Evolutionary conservation across 192 early-diverging fungal genomes (phyloP), one percentile per base, ranked within the genome.

Genomic region (Backusella tarrabulga): DNA sequence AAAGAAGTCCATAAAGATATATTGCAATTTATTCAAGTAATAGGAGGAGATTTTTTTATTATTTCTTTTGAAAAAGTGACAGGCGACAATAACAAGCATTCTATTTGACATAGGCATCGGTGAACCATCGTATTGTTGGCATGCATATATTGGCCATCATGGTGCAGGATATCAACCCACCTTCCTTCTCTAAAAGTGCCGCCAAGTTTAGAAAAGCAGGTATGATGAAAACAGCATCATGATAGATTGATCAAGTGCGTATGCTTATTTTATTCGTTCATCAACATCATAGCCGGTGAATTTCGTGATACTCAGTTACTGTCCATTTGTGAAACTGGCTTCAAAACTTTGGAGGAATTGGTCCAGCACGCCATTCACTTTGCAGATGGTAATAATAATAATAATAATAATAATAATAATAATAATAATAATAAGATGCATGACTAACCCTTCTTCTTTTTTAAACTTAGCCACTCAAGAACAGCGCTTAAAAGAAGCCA

Each of bases 111-210:
- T 46, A 90, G 89, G 83, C 88, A 26, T 83, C 86, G 26, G 78
- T 83, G 34, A 85, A 88, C 50, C 88, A 91, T 75, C 82, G 85
- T 21, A 79, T 92, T 35, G 81, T 93, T 67, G 93, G 88, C 29
- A 79, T 95, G 69, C 88, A 93, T 78, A 83, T 94, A 60, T 76
- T 95, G 66, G 81, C 86, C 1, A 82, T 87, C 4, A 83, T 95
- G 52, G 91, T 96, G 17, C 85, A 87, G 60, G 94, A 95, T 81
- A 94, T 95, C 81, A 94, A 93, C 84, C 79, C 80, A 41, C 82
- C 88, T 68, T 77, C 84, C 71, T 81, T 92, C 67, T 68, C 88
- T 42, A 85, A 89, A 68, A 92, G 90, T 76, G 77, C 92, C 36
- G 80, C 91, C 1, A 84, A 83, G 78, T 92, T 94, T 80, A 85